Base-by-base conservation (phyloP, 805 yeast species). In the Yarrowia sp. region DNA sequence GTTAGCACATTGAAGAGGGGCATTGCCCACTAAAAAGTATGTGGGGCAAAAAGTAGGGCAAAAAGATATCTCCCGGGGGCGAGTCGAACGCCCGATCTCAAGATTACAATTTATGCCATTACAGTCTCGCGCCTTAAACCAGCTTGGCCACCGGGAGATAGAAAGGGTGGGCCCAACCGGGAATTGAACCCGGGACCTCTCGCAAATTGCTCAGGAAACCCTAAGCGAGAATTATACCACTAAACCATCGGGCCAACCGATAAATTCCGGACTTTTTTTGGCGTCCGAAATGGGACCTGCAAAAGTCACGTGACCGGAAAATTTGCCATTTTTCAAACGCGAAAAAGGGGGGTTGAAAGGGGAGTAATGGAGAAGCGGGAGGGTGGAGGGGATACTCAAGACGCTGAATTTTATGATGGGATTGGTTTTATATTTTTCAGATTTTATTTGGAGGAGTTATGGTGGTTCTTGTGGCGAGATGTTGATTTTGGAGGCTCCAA, bases 101-200 rank as follows among this genome's bases (percentile, higher is more conserved):
- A 58, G 64, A 58, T 58, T 43, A 43, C 64, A 58, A 58, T 43
- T 36, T 17, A 9, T 43, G 35, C 64, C 64, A 58, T 58, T 58
- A 58, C 64, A 58, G 64, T 58, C 64, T 58, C 64, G 64, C 64
- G 64, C 64, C 64, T 42, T 58, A 58, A 58, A 58, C 64, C 64
- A 58, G 51, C 64, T 58, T 43, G 64, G 64, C 64, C 64, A 58
- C 64, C 64, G 64, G 64, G 64, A 58, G 64, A 55, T 14, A 9
- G 32, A 51, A 51, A 22, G 58, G 58, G 38, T 39, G 61, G 61
- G 61, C 61, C 61, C 61, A 55, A 55, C 61, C 61, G 61, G 61
- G 61, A 55, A 55, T 55, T 55, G 61, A 55, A 55, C 61, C 61
- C 61, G 61, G 61, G 61, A 55, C 61, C 61, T 55, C 61, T 55